These are phyloP conservation scores for Nitzschia sp. DNA, from an alignment of 108 stramenopile genomes.

Conservation along the genomic window DNA sequence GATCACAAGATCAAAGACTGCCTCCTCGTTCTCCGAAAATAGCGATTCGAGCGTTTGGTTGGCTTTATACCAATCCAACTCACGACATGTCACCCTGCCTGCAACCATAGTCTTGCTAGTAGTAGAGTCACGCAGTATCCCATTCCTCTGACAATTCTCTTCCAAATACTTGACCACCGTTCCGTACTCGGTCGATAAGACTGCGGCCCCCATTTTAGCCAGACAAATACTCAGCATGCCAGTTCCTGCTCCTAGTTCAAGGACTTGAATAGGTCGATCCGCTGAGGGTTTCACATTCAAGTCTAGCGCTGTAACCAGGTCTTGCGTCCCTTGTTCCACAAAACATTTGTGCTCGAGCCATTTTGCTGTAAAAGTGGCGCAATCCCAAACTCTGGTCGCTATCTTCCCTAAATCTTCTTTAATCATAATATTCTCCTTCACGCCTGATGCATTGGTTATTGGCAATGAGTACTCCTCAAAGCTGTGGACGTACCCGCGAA, in stretches of 20 bases:
- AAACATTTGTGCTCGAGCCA: constrained; percentile 15
- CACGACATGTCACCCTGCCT: constrained; percentile 24
- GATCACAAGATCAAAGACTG: constrained; percentile 27
- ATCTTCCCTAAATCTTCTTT: constrained; percentile 20
- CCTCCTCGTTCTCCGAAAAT: constrained; percentile 6
- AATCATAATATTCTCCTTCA: constrained; percentile 19
- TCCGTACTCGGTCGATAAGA: constrained; percentile 26
- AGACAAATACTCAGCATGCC: constrained; percentile 26
- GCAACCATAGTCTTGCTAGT: not conserved
- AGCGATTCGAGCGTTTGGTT: constrained; percentile 6
- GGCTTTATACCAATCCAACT: constrained; percentile 29
- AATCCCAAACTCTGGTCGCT: constrained; percentile 35
- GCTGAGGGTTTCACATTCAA: not conserved
- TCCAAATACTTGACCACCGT: not conserved
- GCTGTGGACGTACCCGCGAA: not conserved
- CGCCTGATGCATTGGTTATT: not conserved
- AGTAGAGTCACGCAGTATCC: not conserved
- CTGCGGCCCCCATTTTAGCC: constrained; percentile 36
- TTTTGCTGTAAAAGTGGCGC: constrained; percentile 23
- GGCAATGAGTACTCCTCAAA: constrained; percentile 17
- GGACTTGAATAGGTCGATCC: constrained; percentile 17
- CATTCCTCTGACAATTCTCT: constrained; percentile 4
- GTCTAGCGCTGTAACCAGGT: constrained; percentile 2
- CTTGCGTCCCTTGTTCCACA: not conserved
- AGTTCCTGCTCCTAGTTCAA: constrained; percentile 31